Base-by-base conservation (phyloP, 257 asterid species). In the Solanum ossicruentum region DNA sequence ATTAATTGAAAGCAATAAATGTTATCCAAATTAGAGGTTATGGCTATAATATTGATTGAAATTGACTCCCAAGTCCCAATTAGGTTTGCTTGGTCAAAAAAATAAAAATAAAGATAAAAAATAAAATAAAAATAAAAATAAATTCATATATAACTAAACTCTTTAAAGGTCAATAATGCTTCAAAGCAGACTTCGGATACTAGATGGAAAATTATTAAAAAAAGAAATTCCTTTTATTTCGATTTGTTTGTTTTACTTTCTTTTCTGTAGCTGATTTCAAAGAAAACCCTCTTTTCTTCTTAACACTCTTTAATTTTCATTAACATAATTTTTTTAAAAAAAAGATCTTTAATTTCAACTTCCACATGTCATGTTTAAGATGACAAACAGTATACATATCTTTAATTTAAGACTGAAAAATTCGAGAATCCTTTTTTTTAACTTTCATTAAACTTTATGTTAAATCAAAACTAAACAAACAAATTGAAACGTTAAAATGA, bases 371-470 rank as follows among this genome's bases (percentile, higher is more conserved):
- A 54, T 7, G 3, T 15, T 54, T 51, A 13, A 17, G 61, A 56
- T 0, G 6, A 18, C 6, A 57, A 57, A 5, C 21, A 10, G 4
- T 1, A 3, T 1, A 60, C 15, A 10, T 60, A 4, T 60, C 7
- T 60, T n/a, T 60, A n/a, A 0, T n/a, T 10, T 60, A n/a, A 60
- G 0, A n/a, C 11, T 0, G 1, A 0, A 60, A 10, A 0, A n/a
- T 10, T 2, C 0, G 16, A 54, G 6, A 36, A 36, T 36, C 6
- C 0, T 15, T 16, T 18, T 18, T 20, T 20, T 10, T n/a, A 20
- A n/a, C 15, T n/a, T 10, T n/a, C n/a, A 1, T 10, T n/a, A 58
- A 58, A 58, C 5, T 18, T n/a, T n/a, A 2, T 1, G 0, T 20
- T 2, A 60, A 2, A 12, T n/a, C 0, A n/a, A n/a, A 52, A 60